Evolutionary conservation across 2,329 filamentous ascomycete species (phyloP).

Genomic region (Ophiocordyceps australis): DNA sequence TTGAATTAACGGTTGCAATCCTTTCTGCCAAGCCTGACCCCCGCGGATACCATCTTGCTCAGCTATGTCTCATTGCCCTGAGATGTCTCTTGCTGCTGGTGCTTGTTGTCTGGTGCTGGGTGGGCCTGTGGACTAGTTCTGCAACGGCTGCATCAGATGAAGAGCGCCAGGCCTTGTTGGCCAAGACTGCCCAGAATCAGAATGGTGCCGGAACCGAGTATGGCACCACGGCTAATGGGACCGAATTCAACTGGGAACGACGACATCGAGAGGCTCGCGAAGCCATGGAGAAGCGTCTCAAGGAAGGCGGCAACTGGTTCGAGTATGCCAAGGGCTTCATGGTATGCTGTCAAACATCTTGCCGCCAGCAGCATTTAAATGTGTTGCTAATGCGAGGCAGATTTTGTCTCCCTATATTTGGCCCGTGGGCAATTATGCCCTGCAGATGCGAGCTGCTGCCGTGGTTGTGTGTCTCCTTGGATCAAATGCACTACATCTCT

Average conservation of each 20-base stretch:
- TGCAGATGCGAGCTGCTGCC: slow-evolving; percentile 50
- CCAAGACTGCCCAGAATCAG: slow-evolving; percentile 8
- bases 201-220: slow-evolving; percentile 14
- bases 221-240: slow-evolving; percentile 22
- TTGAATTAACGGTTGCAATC: slow-evolving; percentile 30
- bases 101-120: slow-evolving; percentile 9
- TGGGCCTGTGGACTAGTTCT: slow-evolving; percentile 9
- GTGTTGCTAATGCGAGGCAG: slow-evolving; percentile 14
- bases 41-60: slow-evolving; percentile 7
- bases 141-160: slow-evolving; percentile 21
- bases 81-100: slow-evolving; percentile 10
- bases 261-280: slow-evolving; percentile 33
- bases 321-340: slow-evolving; percentile 58
- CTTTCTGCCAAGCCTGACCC: slow-evolving; percentile 4
- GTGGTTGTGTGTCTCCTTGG: slow-evolving; percentile 51
- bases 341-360: slow-evolving; percentile 15
- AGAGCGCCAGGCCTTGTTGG: slow-evolving; percentile 40
- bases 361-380: not conserved
- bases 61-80: slow-evolving; percentile 5
- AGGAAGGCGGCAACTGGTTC: slow-evolving; percentile 60
- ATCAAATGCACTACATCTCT: slow-evolving; percentile 54
- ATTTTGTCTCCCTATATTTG: slow-evolving; percentile 66
- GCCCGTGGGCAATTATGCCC: slow-evolving; percentile 45
- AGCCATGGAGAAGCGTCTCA: slow-evolving; percentile 48
- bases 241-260: slow-evolving; percentile 36